Evolutionary conservation across 164 flowering plant genomes (phyloP).

Genomic region (Chimonanthus salicifolius): DNA sequence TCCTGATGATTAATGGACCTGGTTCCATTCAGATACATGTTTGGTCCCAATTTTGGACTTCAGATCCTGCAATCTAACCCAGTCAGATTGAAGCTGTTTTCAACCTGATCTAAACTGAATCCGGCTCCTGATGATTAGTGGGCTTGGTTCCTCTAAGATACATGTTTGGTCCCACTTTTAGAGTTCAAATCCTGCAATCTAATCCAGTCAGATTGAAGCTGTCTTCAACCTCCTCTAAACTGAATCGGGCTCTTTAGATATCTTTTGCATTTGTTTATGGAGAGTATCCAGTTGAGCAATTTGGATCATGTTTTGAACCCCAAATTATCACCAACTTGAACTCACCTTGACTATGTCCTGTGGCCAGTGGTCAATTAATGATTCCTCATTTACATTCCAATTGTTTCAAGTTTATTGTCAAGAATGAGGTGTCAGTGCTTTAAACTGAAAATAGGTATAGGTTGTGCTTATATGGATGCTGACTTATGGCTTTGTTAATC

Average conservation of each 20-base stretch:
- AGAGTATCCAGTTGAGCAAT: no score
- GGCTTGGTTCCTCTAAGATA: no score
- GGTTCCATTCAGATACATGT: no score
- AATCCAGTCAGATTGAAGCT: not conserved
- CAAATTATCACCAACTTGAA: not conserved
- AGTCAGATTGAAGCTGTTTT: not conserved
- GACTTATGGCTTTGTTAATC: conserved; percentile 11
- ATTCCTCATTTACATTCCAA: no score
- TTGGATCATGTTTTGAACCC: no score
- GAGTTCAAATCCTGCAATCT: not conserved
- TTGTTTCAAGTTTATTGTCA: no score
- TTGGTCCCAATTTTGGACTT: not conserved
- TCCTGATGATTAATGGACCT: no score
- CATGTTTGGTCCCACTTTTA: not conserved
- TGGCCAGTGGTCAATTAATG: no score
- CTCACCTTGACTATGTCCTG: not conserved
- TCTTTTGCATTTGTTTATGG: not conserved
- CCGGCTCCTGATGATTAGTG: no score
- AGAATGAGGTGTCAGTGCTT: no score
- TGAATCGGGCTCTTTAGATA: not conserved
- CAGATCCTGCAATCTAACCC: not conserved
- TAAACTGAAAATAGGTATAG: not conserved
- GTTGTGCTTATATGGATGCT: not conserved
- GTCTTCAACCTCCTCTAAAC: not conserved
- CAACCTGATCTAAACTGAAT: not conserved